Evolutionary conservation across 2,329 filamentous ascomycete species (phyloP).

Genomic region (Onygena corvina): DNA sequence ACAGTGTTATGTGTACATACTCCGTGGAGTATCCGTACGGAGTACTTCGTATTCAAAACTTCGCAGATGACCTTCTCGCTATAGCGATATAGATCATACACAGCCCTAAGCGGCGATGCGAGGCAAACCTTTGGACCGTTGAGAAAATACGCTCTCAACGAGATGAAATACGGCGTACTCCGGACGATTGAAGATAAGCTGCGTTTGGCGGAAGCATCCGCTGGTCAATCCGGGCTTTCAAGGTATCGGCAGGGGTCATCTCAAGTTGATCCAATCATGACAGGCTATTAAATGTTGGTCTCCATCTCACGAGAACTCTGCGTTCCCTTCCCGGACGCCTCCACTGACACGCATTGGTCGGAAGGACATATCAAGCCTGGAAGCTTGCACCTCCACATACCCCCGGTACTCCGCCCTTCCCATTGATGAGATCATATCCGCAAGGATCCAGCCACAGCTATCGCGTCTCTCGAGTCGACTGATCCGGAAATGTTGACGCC

Average conservation of each 20-base stretch:
- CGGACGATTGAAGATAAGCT: neutral
- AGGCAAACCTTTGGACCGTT: too few relatives aligned
- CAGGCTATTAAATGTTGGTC: neutral
- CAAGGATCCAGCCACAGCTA: neutral
- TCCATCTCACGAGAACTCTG: slow-evolving; percentile 1
- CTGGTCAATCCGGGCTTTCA: neutral
- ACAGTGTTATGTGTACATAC: neutral
- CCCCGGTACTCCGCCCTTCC: neutral
- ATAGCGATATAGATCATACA: too few relatives aligned
- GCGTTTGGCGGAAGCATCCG: slow-evolving; percentile 5
- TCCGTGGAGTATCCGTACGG: too few relatives aligned
- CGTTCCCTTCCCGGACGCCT: neutral
- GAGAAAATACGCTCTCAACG: neutral
- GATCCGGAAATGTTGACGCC: too few relatives aligned
- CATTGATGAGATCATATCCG: too few relatives aligned
- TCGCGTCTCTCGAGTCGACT: neutral
- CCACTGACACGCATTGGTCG: neutral
- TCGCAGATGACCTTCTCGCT: too few relatives aligned
- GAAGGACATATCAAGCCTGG: neutral
- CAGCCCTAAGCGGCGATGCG: too few relatives aligned
- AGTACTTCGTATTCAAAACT: too few relatives aligned
- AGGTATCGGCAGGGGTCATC: slow-evolving; percentile 3
- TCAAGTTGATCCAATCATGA: neutral
- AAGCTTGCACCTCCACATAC: neutral
- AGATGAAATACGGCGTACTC: neutral